Conservation (phyloP, 768 basidiomycete species). For the Lyophyllum shimeji region DNA sequence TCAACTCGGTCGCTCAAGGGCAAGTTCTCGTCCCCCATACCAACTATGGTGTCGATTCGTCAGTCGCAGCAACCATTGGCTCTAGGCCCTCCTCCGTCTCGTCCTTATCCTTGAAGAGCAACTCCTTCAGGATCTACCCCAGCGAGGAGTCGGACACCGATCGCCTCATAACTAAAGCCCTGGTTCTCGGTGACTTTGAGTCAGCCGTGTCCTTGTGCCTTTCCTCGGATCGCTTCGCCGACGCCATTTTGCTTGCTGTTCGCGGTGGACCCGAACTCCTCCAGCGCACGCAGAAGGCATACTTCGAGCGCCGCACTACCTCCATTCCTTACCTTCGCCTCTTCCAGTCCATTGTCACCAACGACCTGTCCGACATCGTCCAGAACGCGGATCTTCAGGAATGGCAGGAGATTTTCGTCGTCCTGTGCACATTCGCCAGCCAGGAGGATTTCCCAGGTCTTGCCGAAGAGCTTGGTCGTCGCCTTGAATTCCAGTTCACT, state of each 20-base stretch:
- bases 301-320: slow-evolving; percentile 82
- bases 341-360: slow-evolving; percentile 90
- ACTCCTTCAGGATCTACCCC: slow-evolving; percentile 90
- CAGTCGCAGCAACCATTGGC: slow-evolving; percentile 94
- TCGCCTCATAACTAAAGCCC: slow-evolving; percentile 84
- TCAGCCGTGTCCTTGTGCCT: slow-evolving; percentile 91
- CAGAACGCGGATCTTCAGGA: slow-evolving; percentile 94
- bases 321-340: slow-evolving; percentile 86
- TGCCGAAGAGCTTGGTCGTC: slow-evolving; percentile 87
- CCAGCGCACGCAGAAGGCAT: slow-evolving; percentile 85
- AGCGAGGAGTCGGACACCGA: slow-evolving; percentile 85
- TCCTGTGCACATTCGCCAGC: slow-evolving; percentile 90
- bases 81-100: slow-evolving; percentile 83
- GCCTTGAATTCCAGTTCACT: slow-evolving; percentile 84
- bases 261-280: slow-evolving; percentile 88
- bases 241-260: slow-evolving; percentile 91
- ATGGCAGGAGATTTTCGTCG: slow-evolving; percentile 96
- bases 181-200: slow-evolving; percentile 95
- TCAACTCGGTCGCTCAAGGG: slow-evolving; percentile 61
- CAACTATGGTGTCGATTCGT: slow-evolving; percentile 80
- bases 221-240: slow-evolving; percentile 86
- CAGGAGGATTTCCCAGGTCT: slow-evolving; percentile 84
- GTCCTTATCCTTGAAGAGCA: slow-evolving; percentile 71
- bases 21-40: slow-evolving; percentile 72
- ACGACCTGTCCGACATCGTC: slow-evolving; percentile 91